Conservation (phyloP, 139 green algal genomes). For the Pedinophyceae sp. region DNA sequence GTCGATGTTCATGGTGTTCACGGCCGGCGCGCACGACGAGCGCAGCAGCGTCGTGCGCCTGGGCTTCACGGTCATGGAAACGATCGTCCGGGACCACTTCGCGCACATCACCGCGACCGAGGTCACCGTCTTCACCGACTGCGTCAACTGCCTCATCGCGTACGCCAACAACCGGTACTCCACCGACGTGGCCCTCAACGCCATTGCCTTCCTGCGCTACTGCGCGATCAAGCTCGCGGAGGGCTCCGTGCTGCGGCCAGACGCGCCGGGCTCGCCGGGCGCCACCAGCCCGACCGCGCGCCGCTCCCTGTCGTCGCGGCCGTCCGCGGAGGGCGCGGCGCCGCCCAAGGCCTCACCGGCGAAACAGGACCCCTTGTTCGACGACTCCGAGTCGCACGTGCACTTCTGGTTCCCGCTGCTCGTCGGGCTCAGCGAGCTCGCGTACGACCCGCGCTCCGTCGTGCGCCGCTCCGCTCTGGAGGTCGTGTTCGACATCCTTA, state of each 20-base stretch:
- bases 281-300: neutral
- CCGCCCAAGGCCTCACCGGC: neutral
- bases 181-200: constrained; percentile 84
- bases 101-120: constrained; percentile 87
- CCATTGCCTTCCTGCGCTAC: constrained; percentile 94
- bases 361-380: constrained; percentile 29
- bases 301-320: neutral
- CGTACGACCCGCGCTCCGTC: constrained; percentile 82
- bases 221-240: constrained; percentile 91
- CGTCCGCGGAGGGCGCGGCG: neutral
- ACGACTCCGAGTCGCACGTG: constrained; percentile 80
- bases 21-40: constrained; percentile 66
- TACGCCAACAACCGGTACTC: constrained; percentile 96
- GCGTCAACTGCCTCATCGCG: constrained; percentile 97
- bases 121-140: constrained; percentile 94
- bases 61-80: constrained; percentile 91
- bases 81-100: constrained; percentile 96
- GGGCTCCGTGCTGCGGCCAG: constrained; percentile 40
- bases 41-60: constrained; percentile 63
- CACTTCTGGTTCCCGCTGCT: constrained; percentile 99
- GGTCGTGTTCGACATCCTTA: constrained; percentile 89
- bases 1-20: constrained; percentile 99
- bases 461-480: constrained; percentile 49
- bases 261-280: constrained; percentile 6
- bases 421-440: constrained; percentile 87